Base-by-base conservation (phyloP, 192 early-diverging fungal species). In the Lobosporangium transversale region DNA sequence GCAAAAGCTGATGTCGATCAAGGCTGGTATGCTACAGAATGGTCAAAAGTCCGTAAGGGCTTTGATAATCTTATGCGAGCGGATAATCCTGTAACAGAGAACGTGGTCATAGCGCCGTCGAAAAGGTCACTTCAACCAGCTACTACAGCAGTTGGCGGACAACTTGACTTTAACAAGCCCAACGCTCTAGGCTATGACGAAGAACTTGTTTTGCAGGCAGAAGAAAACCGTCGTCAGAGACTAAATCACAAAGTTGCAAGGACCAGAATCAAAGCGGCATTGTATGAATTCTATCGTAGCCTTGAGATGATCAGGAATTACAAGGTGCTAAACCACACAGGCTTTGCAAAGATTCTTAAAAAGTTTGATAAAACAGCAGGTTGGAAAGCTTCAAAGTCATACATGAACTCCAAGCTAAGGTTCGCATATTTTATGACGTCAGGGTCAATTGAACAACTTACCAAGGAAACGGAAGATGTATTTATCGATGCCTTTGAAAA, bases 211-310 rank as follows among this genome's bases (percentile, higher is more conserved):
- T 48, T 76, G 27, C 53, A 73, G 27, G 53, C 66, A 17, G 64
- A 66, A 31, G 65, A 62, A 14, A 54, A 51, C 18, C 64, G 59
- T 1, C 51, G 50, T 0, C 53, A 76, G 30, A 52, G 66, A 29
- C 18, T 76, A 36, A 76, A 74, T 54, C 73, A 71, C 51, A 82
- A 85, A 69, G 78, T 80, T 7, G 87, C 87, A 30, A 68, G 81
- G 26, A 84, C 66, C 23, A 76, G 82, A 18, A 79, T 94, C 52
- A 91, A 91, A 78, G 87, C 85, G 20, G 92, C 90, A 0, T 63
- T 91, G 32, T 84, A 87, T 36, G 92, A 94, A 70, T 86, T 90
- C 20, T 91, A 94, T 58, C 86, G 90, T 18, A 91, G 92, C 35
- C 75, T 87, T 21, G 86, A 90, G 61, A 80, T 91, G 71, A 70